These are phyloP conservation scores for Coprinopsis marcescibilis DNA, from an alignment of 768 basidiomycete genomes.

Conservation along the genomic window DNA sequence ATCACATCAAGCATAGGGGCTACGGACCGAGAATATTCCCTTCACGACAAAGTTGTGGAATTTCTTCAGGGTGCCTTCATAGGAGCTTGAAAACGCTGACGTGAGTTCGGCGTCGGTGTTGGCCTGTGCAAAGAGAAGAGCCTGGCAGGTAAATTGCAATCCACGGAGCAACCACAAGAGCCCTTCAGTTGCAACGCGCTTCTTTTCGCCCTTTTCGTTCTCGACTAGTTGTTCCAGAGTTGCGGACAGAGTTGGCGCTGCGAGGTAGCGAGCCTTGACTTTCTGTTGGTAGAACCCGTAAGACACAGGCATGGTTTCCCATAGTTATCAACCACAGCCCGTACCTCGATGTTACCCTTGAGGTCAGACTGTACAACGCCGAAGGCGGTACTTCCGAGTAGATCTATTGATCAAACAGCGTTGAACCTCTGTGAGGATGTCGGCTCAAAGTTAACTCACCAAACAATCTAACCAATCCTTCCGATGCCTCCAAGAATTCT, in stretches of 20 bases:
- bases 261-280: constrained; percentile 76
- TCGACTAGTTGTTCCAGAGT: constrained; percentile 83
- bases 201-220: constrained; percentile 85
- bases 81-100: constrained; percentile 72
- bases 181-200: constrained; percentile 83
- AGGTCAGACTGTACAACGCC: constrained; percentile 78
- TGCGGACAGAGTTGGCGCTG: constrained; percentile 52
- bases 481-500: constrained; percentile 81
- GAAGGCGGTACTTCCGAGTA: constrained; percentile 84
- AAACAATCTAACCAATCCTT: constrained; percentile 86
- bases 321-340: constrained; percentile 18
- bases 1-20: neutral
- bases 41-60: constrained; percentile 78
- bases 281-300: constrained; percentile 55
- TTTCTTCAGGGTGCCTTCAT: constrained; percentile 76
- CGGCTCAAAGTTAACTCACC: constrained; percentile 46
- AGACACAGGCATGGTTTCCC: neutral
- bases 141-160: constrained; percentile 81
- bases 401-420: constrained; percentile 40
- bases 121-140: constrained; percentile 65
- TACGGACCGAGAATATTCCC: constrained; percentile 51
- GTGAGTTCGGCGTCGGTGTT: constrained; percentile 62
- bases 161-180: constrained; percentile 93
- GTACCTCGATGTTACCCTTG: constrained; percentile 85
- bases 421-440: neutral